These are phyloP conservation scores for Collybia sp. DNA, from an alignment of 768 basidiomycete species.

Conservation along the genomic window DNA sequence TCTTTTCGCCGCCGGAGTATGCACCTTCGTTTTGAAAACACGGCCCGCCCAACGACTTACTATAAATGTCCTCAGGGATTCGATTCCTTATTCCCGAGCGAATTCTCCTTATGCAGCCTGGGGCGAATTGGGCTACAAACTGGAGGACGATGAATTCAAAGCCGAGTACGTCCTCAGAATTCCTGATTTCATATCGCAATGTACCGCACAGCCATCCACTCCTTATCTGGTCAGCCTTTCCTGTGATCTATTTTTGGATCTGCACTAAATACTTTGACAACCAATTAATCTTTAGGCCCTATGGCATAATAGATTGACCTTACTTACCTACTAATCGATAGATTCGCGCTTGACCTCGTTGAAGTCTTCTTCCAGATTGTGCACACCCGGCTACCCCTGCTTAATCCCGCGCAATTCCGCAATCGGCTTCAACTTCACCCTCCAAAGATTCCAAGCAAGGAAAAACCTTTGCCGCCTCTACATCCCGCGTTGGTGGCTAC, in stretches of 20 bases:
- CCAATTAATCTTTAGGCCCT: conserved; percentile 2
- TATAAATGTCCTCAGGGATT: conserved; percentile 27
- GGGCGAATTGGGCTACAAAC: conserved; percentile 70
- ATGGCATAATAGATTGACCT: too few species aligned
- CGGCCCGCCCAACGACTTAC: conserved; percentile 10
- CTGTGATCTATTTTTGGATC: conserved; percentile 8
- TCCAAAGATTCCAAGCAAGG: conserved; percentile 23
- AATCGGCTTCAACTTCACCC: conserved; percentile 52
- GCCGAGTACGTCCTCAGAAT: conserved; percentile 67
- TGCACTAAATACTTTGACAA: conserved; percentile 19
- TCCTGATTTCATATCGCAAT: conserved; percentile 18
- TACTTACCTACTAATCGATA: conserved; percentile 25
- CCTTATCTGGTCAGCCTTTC: conserved; percentile 7
- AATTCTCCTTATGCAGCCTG: conserved; percentile 59
- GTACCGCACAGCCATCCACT: conserved; percentile 21
- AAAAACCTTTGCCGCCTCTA: conserved; percentile 30
- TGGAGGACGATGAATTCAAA: conserved; percentile 70
- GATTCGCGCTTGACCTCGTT: conserved; percentile 89
- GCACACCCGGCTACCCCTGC: conserved; percentile 81
- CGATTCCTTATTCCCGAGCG: conserved; percentile 26
- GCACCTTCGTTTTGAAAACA: conserved; percentile 20
- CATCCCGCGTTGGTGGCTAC: conserved; percentile 81
- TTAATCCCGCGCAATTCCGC: conserved; percentile 81
- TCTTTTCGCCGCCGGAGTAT: conserved; percentile 73
- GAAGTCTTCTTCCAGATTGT: conserved; percentile 95